Evolutionary conservation across 805 yeast species (phyloP).

Genomic region (Saccharomycopsis synnaedendra): DNA sequence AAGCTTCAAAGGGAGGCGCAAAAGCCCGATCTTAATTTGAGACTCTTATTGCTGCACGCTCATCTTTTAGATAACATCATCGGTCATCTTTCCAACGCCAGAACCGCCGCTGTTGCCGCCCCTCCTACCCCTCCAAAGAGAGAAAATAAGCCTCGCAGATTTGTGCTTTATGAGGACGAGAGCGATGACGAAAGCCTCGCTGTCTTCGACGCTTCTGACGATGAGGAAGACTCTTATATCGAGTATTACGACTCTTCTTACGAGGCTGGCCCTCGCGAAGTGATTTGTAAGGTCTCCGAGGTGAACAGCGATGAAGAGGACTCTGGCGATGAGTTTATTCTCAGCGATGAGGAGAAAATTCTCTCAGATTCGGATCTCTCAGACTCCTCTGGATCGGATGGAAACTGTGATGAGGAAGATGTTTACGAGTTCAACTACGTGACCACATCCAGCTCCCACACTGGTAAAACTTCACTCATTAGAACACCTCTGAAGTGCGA

Average conservation of each 20-base stretch:
- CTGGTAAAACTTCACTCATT: no score
- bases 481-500: no score
- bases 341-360: background rate
- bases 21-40: slow-evolving; percentile 42
- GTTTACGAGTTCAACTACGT: slow-evolving; percentile 1
- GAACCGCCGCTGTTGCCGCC: slow-evolving; percentile 11
- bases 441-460: background rate
- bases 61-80: slow-evolving; percentile 56
- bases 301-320: slow-evolving; percentile 5
- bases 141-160: background rate
- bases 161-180: slow-evolving; percentile 4
- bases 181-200: slow-evolving; percentile 5
- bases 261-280: background rate
- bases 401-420: slow-evolving; percentile 2
- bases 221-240: slow-evolving; percentile 2
- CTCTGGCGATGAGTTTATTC: background rate
- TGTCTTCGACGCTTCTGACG: background rate
- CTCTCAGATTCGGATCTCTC: background rate
- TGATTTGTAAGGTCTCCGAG: slow-evolving; percentile 3
- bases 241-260: slow-evolving; percentile 1
- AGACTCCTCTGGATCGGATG: slow-evolving; percentile 1
- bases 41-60: slow-evolving; percentile 57
- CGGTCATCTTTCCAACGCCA: slow-evolving; percentile 27
- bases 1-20: slow-evolving; percentile 55
- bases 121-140: background rate